Base-by-base conservation (phyloP, 805 yeast genomes). In the Yamadazyma sp. region DNA sequence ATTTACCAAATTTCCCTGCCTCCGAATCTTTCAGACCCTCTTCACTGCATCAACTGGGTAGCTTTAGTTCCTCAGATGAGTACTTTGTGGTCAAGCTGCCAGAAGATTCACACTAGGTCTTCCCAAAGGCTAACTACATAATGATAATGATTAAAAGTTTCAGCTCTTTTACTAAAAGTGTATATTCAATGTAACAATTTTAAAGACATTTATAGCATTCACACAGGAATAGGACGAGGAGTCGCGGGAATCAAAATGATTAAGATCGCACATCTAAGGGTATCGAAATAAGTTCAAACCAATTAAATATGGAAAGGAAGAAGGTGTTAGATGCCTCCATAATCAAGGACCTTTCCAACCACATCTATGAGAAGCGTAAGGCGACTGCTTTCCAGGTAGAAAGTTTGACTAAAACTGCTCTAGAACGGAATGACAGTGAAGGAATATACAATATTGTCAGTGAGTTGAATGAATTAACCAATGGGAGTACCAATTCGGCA, bases 391-490 rank as follows among this genome's bases (percentile, higher is more conserved):
- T 78, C 42, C 88, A 83, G 50, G 65, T 86, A 22, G 98, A 93
- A 54, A 78, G 81, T 41, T 71, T 81, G 13, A 87, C 91, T 18
- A 82, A 88, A 40, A 75, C 81, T 28, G 79, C 84, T 14, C 55
- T 84, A 8, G 76, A 76, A 3, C 71, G 74, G 17, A 77, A 78
- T 35, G 83, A 84, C 46, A 63, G 74, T 15, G 80, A 76, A 16
- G 76, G 75, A 35, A 79, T 86, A 37, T 73, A 73, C 37, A 65
- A 62, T 29, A 77, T 82, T 38, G 84, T 91, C 28, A 81, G 77
- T 41, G 95, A 89, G 54, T 67, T 93, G 39, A 87, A 66, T 77
- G 96, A 27, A 76, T 84, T 40, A 85, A 90, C 68, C 81, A 59
- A 56, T 35, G 86, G 62, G 80, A 96, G 35, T 73, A 84, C 71